Conservation (phyloP, 2,329 filamentous ascomycete species). For the Coniochaeta ligniaria region DNA sequence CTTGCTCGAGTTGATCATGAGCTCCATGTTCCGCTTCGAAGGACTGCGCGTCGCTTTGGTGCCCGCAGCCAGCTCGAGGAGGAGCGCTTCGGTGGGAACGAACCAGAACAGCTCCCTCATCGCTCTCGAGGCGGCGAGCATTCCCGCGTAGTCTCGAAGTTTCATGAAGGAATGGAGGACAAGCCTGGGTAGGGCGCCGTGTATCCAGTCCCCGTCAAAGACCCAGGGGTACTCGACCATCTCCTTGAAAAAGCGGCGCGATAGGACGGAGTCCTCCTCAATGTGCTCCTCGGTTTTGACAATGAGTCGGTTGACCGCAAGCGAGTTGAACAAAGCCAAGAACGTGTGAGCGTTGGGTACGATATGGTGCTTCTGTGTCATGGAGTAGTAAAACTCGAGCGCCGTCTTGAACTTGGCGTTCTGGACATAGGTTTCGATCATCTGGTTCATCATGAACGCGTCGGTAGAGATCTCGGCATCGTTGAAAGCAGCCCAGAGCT, state of each 20-base stretch:
- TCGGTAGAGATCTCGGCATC: constrained; percentile 60
- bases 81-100: constrained; percentile 19
- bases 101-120: constrained; percentile 21
- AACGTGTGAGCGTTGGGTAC: constrained; percentile 63
- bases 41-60: constrained; percentile 13
- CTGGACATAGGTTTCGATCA: constrained; percentile 60
- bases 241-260: constrained; percentile 20
- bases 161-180: constrained; percentile 32
- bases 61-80: constrained; percentile 24
- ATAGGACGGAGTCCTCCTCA: constrained; percentile 8
- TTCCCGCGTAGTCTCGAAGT: constrained; percentile 37
- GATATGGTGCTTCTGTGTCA: constrained; percentile 42
- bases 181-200: constrained; percentile 20
- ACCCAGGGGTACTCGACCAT: constrained; percentile 19
- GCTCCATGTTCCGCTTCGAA: constrained; percentile 15
- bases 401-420: constrained; percentile 48
- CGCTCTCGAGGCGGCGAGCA: constrained; percentile 32
- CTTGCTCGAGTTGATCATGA: constrained; percentile 17
- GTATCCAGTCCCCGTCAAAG: constrained; percentile 16
- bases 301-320: constrained; percentile 42
- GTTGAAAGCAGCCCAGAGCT: constrained; percentile 55
- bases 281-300: constrained; percentile 10
- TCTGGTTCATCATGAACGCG: constrained; percentile 72
- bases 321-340: constrained; percentile 57
- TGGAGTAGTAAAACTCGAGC: constrained; percentile 44